Evolutionary conservation across 768 basidiomycete genomes (phyloP).

Genomic region (Lentinula sp.): DNA sequence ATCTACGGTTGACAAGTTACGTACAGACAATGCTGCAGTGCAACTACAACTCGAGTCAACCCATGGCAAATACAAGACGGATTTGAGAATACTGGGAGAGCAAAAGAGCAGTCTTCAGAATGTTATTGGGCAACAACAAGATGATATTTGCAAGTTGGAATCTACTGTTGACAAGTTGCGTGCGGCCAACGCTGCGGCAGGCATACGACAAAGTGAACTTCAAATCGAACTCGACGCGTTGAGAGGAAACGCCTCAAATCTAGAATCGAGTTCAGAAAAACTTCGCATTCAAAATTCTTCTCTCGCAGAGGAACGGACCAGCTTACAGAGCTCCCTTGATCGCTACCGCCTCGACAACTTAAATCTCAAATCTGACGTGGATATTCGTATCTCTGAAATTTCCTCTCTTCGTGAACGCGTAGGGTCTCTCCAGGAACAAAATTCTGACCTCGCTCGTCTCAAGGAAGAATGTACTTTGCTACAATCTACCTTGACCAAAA

Average conservation of each 20-base stretch:
- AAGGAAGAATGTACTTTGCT: background rate
- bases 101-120: conserved; percentile 26
- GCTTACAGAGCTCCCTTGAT: background rate
- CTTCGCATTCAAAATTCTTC: background rate
- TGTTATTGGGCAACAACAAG: background rate
- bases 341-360: background rate
- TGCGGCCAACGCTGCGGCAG: background rate
- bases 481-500: conserved; percentile 14
- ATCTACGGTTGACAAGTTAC: conserved; percentile 16
- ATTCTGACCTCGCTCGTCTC: background rate
- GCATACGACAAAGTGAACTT: conserved; percentile 9
- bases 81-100: conserved; percentile 34
- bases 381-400: background rate
- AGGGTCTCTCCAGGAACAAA: background rate
- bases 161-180: conserved; percentile 17
- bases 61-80: conserved; percentile 24
- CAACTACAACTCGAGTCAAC: background rate
- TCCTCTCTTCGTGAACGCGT: background rate
- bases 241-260: conserved; percentile 11
- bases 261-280: conserved; percentile 21
- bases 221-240: conserved; percentile 12
- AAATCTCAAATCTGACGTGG: background rate
- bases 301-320: background rate
- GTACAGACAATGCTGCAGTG: conserved; percentile 16
- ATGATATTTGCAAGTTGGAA: conserved; percentile 13